These are phyloP conservation scores for Linaria vulgaris DNA, from an alignment of 257 asterid species.

Conservation along the genomic window DNA sequence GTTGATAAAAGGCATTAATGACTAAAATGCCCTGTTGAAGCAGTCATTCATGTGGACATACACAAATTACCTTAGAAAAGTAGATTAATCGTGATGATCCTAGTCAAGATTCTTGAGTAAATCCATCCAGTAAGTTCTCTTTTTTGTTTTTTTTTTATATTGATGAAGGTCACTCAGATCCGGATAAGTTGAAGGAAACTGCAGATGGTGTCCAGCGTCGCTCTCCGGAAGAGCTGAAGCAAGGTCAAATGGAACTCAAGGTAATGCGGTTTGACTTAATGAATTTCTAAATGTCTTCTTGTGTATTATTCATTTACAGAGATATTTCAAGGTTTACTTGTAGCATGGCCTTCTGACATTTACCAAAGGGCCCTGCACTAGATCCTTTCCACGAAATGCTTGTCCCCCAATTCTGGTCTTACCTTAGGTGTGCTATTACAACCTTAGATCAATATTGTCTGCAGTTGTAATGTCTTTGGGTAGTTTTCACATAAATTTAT, in stretches of 20 bases:
- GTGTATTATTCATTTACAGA: background rate
- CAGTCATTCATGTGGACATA: background rate
- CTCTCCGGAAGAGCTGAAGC: constrained; percentile 67
- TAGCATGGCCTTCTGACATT: background rate
- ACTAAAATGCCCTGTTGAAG: too few relatives aligned
- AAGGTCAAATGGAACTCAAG: constrained; percentile 70
- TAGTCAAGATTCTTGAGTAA: background rate
- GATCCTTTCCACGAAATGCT: constrained; percentile 1
- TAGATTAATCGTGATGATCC: too few relatives aligned
- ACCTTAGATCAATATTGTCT: background rate
- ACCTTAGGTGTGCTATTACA: background rate
- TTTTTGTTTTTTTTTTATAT: constrained; percentile 1
- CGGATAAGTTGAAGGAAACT: constrained; percentile 65
- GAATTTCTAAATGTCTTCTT: constrained; percentile 12
- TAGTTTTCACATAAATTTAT: background rate
- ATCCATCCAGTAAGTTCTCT: background rate
- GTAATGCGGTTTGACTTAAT: constrained; percentile 31
- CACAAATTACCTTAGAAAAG: too few relatives aligned
- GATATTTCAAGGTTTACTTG: constrained; percentile 2
- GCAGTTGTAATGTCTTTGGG: background rate
- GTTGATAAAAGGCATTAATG: too few relatives aligned
- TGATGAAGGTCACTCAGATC: constrained; percentile 78
- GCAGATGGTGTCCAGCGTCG: constrained; percentile 47
- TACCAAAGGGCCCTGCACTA: constrained; percentile 3
- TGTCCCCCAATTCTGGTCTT: background rate